A percentile compares a stretch with the other conserved stretches of the same genome.
Evolutionary conservation across 805 yeast species (phyloP).

Genomic region (Hanseniaspora lindneri): DNA sequence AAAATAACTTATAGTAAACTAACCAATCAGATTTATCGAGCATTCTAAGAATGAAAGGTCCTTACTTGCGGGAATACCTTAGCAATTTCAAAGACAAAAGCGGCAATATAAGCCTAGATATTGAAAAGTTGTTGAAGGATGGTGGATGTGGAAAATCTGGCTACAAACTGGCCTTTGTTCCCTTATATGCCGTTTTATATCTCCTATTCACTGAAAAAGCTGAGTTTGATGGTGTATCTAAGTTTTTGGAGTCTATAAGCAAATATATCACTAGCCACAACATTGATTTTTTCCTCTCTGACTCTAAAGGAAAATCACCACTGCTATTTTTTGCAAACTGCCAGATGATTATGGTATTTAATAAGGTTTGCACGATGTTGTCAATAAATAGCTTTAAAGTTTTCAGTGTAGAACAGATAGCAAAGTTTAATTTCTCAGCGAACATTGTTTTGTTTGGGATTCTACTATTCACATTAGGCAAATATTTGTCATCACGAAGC

Average conservation of each 20-base stretch:
- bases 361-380: neutral
- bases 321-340: slow-evolving; percentile 2
- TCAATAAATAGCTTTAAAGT: neutral
- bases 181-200: slow-evolving; percentile 1
- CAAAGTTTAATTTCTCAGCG: neutral
- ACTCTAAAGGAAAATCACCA: slow-evolving; percentile 13
- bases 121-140: neutral
- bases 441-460: slow-evolving; percentile 1
- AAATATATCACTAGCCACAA: neutral
- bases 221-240: neutral
- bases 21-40: neutral
- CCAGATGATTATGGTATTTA: neutral
- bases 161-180: neutral
- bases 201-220: neutral
- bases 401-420: neutral
- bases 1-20: neutral
- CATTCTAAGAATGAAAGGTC: neutral
- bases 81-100: neutral
- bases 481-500: neutral
- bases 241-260: neutral
- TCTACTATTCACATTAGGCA: slow-evolving; percentile 3
- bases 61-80: neutral
- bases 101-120: neutral
- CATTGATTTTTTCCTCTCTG: slow-evolving; percentile 3
- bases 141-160: neutral